Base-by-base conservation (phyloP, 192 early-diverging fungal species). In the Coemansia sp. region DNA sequence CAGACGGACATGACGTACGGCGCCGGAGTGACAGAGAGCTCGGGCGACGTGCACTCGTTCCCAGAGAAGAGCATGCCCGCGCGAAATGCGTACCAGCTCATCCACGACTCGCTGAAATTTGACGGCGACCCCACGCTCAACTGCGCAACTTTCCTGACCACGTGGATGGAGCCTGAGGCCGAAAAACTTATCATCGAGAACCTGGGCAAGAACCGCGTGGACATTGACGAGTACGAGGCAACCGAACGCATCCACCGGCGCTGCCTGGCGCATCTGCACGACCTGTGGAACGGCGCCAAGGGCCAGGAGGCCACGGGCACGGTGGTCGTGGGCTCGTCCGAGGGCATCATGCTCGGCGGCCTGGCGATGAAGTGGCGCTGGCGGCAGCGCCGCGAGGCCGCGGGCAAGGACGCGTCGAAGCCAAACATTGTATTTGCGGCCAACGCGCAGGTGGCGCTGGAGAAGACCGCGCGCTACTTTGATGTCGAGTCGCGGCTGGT, bases 131-230 rank as follows among this genome's bases (percentile, higher is more conserved):
- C 90, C 31, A 71, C 73, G 42, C 75, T 86, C 52, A 91, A 90
- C 76, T 72, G 88, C 57, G 88, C 88, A 1, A 82, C 83, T 26
- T 90, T 87, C 67, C 87, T 93, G 21, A 88, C 87, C 8, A 86
- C 85, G 12, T 86, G 81, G 73, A 90, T 90, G 87, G 89, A 93
- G 56, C 82, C 81, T 1, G 86, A 91, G 65, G 89, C 88, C 8
- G 82, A 90, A 17, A 82, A 84, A 56, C 79, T 92, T 46, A 90
- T 91, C 43, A 57, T 78, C 8, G 88, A 91, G 53, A 90, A 83
- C 53, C 61, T 87, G 28, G 73, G 60, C 62, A 91, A 92, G 70
- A 91, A 92, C 67, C 83, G 92, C 49, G 73, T 77, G 20, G 84
- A 83, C 41, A 70, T 80, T 45, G 88, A 86, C 56, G 86, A 87